Evolutionary conservation across 164 flowering plant species (phyloP).

Genomic region (Magnolia sinica): DNA sequence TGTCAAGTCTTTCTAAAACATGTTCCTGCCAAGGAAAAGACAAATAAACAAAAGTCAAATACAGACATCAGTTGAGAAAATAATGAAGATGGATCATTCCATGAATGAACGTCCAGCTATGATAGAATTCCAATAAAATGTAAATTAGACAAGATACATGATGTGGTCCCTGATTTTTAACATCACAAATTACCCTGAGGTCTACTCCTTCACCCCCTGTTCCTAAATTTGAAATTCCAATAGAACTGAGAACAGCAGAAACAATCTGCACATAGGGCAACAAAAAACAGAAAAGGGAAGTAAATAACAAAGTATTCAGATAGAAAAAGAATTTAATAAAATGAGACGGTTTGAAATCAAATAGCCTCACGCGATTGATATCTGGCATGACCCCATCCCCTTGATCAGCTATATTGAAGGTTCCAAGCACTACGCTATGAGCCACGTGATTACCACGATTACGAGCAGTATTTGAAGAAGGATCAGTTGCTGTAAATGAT

Average conservation of each 20-base stretch:
- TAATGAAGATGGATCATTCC: not conserved
- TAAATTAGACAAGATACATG: not conserved
- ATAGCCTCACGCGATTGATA: conserved; percentile 55
- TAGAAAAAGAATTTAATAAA: not conserved
- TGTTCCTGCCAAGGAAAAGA: conserved; percentile 30
- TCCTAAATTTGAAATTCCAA: conserved; percentile 51
- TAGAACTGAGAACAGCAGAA: conserved; percentile 75
- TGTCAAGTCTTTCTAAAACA: conserved; percentile 32
- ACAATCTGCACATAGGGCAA: conserved; percentile 44
- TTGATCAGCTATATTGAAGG: conserved; percentile 72
- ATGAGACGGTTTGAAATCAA: not conserved
- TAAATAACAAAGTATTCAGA: conserved; percentile 2
- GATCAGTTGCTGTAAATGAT: conserved; percentile 43
- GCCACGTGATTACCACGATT: conserved; percentile 35
- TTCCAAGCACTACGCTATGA: conserved; percentile 67
- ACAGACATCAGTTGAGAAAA: not conserved
- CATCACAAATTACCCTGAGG: conserved; percentile 38
- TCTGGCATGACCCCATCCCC: conserved; percentile 73
- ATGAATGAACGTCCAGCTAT: not conserved
- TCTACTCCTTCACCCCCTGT: conserved; percentile 46
- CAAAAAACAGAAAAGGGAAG: not conserved
- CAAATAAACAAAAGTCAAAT: not conserved
- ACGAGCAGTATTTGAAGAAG: conserved; percentile 36
- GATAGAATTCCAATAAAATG: not conserved
- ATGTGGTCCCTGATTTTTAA: not conserved